Evolutionary conservation across 2,329 filamentous ascomycete genomes (phyloP).

Genomic region (Pestalotiopsis sp.): DNA sequence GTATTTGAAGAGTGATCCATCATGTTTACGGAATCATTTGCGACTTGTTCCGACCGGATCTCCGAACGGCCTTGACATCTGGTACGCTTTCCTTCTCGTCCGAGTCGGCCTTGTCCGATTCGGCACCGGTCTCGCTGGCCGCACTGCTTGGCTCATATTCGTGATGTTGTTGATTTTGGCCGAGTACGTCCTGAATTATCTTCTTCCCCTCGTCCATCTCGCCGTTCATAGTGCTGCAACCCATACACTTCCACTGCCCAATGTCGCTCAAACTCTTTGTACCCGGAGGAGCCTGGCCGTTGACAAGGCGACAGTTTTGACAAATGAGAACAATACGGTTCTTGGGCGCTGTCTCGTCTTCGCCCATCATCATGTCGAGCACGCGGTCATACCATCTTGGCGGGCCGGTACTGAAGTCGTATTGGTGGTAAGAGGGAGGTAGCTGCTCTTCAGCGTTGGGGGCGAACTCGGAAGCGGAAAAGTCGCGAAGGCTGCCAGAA

Average conservation of each 20-base stretch:
- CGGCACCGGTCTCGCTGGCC: background rate
- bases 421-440: slow-evolving; percentile 35
- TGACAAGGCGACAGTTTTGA: slow-evolving; percentile 79
- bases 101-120: background rate
- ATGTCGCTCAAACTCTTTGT: slow-evolving; percentile 76
- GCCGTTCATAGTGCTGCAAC: slow-evolving; percentile 83
- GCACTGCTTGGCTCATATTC: background rate
- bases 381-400: slow-evolving; percentile 93
- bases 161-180: background rate
- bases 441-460: slow-evolving; percentile 65
- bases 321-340: slow-evolving; percentile 92
- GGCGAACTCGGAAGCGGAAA: slow-evolving; percentile 65
- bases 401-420: slow-evolving; percentile 29
- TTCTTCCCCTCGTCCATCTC: slow-evolving; percentile 76
- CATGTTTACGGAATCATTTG: slow-evolving; percentile 2
- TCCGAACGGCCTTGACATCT: background rate
- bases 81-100: background rate
- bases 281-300: slow-evolving; percentile 92
- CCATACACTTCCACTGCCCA: slow-evolving; percentile 85
- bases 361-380: slow-evolving; percentile 87
- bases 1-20: background rate
- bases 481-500: slow-evolving; percentile 35
- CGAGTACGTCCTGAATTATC: slow-evolving; percentile 69
- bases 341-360: slow-evolving; percentile 90
- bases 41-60: slow-evolving; percentile 9